Evolutionary conservation across 2,329 filamentous ascomycete genomes (phyloP).

Genomic region (Talaromyces marneffei): DNA sequence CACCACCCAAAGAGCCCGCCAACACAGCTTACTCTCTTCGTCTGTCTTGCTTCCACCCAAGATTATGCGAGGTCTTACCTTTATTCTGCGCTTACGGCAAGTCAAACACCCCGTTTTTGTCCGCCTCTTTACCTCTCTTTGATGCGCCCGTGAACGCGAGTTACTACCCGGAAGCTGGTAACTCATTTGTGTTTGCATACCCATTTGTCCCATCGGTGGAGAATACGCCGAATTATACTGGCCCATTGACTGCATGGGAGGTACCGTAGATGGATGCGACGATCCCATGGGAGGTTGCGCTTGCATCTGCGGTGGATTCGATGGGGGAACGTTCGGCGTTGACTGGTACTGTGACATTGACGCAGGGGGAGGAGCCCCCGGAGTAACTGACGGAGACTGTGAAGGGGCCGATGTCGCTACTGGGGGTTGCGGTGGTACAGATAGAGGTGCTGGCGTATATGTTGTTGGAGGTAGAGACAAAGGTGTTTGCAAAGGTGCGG

Average conservation of each 20-base stretch:
- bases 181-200: constrained; percentile 46
- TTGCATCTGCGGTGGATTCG: constrained; percentile 11
- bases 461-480: constrained; percentile 6
- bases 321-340: constrained; percentile 5
- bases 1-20: neutral
- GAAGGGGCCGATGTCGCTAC: constrained; percentile 19
- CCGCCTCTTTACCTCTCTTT: constrained; percentile 68
- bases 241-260: constrained; percentile 48
- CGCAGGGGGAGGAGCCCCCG: constrained; percentile 22
- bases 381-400: constrained; percentile 24
- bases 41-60: neutral
- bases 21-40: neutral
- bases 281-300: constrained; percentile 45
- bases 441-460: constrained; percentile 23
- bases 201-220: constrained; percentile 27
- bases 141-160: constrained; percentile 52
- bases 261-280: constrained; percentile 42
- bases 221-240: constrained; percentile 49
- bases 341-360: constrained; percentile 30
- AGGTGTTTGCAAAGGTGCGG: constrained; percentile 17
- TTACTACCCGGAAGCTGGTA: constrained; percentile 44
- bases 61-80: constrained; percentile 48
- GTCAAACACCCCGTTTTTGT: constrained; percentile 69
- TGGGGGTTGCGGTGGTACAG: constrained; percentile 23
- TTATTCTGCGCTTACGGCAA: constrained; percentile 63